Conservation (phyloP, 1,139 yeast species). For the Geotrichum reessii region DNA sequence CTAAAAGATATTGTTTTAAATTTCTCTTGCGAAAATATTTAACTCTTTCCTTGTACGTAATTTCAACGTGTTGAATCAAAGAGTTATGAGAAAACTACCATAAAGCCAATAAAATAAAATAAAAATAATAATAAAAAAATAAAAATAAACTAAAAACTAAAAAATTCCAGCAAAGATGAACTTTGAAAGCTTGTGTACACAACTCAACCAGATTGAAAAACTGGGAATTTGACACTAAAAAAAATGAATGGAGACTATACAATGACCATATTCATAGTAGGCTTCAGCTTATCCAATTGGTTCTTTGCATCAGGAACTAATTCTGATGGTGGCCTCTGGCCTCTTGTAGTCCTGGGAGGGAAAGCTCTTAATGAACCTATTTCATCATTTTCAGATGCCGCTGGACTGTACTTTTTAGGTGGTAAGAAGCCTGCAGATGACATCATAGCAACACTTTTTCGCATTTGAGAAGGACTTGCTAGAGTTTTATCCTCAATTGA, state of each 20-base stretch:
- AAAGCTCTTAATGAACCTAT: slow-evolving; percentile 1
- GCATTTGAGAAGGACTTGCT: slow-evolving; percentile 33
- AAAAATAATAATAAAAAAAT: background rate
- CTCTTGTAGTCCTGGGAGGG: background rate
- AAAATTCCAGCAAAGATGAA: background rate
- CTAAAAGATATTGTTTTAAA: slow-evolving; percentile 9
- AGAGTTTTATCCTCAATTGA: slow-evolving; percentile 22
- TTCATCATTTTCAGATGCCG: slow-evolving; percentile 2
- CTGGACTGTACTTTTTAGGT: slow-evolving; percentile 27
- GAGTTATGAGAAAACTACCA: background rate
- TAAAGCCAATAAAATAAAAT: background rate
- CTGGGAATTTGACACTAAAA: slow-evolving; percentile 3
- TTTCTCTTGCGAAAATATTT: background rate
- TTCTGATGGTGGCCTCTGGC: slow-evolving; percentile 19
- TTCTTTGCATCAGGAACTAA: slow-evolving; percentile 28
- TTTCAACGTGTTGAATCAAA: background rate
- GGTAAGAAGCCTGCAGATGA: slow-evolving; percentile 33
- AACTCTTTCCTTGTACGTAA: background rate
- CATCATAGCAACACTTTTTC: slow-evolving; percentile 31
- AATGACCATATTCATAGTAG: slow-evolving; percentile 31
- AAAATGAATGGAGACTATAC: background rate
- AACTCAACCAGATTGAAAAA: slow-evolving; percentile 1
- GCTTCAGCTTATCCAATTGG: slow-evolving; percentile 26
- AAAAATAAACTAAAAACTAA: background rate
- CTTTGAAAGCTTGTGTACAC: background rate